phyloP scores from a whole-genome alignment of 2,329 filamentous ascomycete genomes.

The Pezicula radicicola region DNA sequence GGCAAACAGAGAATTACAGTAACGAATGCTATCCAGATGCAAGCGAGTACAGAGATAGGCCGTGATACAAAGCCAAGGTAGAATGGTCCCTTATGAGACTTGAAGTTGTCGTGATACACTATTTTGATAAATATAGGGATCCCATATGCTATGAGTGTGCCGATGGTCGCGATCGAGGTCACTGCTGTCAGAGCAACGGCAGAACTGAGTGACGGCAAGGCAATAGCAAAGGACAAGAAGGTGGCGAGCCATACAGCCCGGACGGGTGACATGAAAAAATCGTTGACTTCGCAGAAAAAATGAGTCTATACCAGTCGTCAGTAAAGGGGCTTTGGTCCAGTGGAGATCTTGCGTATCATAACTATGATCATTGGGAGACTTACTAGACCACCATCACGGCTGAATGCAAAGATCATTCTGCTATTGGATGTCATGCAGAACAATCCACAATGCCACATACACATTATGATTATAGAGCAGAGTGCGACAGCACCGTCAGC shows the following conservation, averaged over 20 bases:
- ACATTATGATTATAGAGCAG: slow-evolving; percentile 53
- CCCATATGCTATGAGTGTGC: slow-evolving; percentile 55
- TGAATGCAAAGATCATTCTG: slow-evolving; percentile 59
- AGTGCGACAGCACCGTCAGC: slow-evolving; percentile 51
- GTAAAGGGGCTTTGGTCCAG: too few species aligned
- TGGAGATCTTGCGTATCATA: too few species aligned
- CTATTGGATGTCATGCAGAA: slow-evolving; percentile 55
- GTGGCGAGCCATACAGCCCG: slow-evolving; percentile 54
- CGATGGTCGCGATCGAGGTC: slow-evolving; percentile 56
- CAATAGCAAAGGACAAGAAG: slow-evolving; percentile 49
- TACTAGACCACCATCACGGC: slow-evolving; percentile 50
- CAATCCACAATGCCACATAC: slow-evolving; percentile 58
- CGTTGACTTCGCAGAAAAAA: slow-evolving; percentile 53
- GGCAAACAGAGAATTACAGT: slow-evolving; percentile 56
- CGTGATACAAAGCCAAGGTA: slow-evolving; percentile 44
- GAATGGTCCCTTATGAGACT: slow-evolving; percentile 50
- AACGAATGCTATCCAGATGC: slow-evolving; percentile 51
- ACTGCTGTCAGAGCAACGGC: slow-evolving; percentile 54
- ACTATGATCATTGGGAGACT: slow-evolving; percentile 12
- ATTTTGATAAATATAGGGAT: slow-evolving; percentile 53
- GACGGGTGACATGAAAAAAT: slow-evolving; percentile 44
- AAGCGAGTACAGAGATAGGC: slow-evolving; percentile 43
- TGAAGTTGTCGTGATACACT: slow-evolving; percentile 46
- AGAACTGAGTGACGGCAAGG: slow-evolving; percentile 51
- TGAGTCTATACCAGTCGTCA: slow-evolving; percentile 28